Base-by-base conservation (phyloP, 1,284 basidiomycete species). In the Pseudozyma flocculosa region DNA sequence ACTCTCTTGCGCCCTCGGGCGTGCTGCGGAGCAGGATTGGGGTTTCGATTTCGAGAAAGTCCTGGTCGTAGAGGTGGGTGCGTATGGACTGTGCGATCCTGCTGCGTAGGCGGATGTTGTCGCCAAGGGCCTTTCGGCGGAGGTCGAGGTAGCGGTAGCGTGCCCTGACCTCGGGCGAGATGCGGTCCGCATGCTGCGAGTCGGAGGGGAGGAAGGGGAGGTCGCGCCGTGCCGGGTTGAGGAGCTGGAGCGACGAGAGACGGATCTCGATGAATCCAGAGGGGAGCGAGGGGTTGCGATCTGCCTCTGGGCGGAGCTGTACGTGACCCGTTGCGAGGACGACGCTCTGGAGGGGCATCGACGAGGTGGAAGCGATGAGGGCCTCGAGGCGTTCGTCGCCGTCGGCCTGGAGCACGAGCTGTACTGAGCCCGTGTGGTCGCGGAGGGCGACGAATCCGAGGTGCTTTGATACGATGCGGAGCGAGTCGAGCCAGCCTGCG, bases 1-100 rank as follows among this genome's bases (percentile, higher is more conserved):
- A 96, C 76, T 96, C 93, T 59, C 92, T 84, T 0, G 92, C 92
- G 26, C 93, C 92, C 80, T 96, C 93, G 1, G 92, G 91, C 2
- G 92, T 89, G 2, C 91, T 94, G 73, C 89, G 87, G 36, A 96
- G 84, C n/a, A 96, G 83, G 50, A 93, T 83, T 15, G 92, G 93
- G 0, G 93, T 96, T 79, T 96, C 92, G 36, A 96, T 88, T 77
- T 96, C 93, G 41, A 86, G 82, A 77, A 96, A 96, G 2, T 61
- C 88, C 74, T 86, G 80, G 47, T 87, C 83, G 75, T 92, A 84
- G 30, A 96, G 84, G 47, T 85, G 82, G 56, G 85, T 84, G 42
- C 92, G 84, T 36, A 89, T 83, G 43, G 88, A 81, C 62, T 88
- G 88, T 19, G 90, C 86, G 22, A 94, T 88, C 52, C 84, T 81